phyloP scores from a whole-genome alignment of 306 rosid genomes.

The Vigna nakashimae region DNA sequence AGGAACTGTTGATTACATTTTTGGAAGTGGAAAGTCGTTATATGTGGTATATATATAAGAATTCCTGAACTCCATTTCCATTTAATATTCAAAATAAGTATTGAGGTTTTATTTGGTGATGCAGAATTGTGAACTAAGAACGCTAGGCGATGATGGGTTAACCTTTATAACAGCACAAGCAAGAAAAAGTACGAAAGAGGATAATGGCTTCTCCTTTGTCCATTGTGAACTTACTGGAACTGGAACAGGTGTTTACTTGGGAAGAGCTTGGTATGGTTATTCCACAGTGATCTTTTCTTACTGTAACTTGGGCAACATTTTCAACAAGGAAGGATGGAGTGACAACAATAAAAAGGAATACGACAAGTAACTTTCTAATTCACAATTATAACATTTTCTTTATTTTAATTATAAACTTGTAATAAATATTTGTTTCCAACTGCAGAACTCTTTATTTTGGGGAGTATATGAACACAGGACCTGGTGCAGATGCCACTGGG shows the following conservation, averaged over 20 bases:
- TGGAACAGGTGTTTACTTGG: background rate
- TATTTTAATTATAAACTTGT: no score
- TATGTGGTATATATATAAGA: slow-evolving; percentile 31
- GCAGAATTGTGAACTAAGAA: slow-evolving; percentile 52
- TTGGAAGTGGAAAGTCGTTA: slow-evolving; percentile 43
- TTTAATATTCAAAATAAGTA: no score
- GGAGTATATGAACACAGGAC: slow-evolving; percentile 53
- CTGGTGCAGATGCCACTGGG: slow-evolving; percentile 1
- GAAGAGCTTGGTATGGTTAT: background rate
- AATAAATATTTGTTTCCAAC: no score
- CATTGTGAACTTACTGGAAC: slow-evolving; percentile 59
- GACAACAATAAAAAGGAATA: slow-evolving; percentile 1
- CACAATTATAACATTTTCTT: no score
- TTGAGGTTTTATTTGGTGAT: slow-evolving; percentile 12
- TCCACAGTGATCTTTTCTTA: slow-evolving; percentile 49
- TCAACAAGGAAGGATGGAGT: slow-evolving; percentile 57
- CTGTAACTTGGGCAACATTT: slow-evolving; percentile 33
- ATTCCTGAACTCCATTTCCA: no score
- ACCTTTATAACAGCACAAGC: slow-evolving; percentile 67
- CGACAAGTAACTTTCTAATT: slow-evolving; percentile 34
- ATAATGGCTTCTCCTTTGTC: slow-evolving; percentile 58
- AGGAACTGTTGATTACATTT: slow-evolving; percentile 40
- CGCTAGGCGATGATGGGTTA: slow-evolving; percentile 17
- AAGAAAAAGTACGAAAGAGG: slow-evolving; percentile 19
- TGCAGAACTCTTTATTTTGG: slow-evolving; percentile 50